Conservation (phyloP, 148 eudicot genomes). For the Vaccinium vitisidaea region DNA sequence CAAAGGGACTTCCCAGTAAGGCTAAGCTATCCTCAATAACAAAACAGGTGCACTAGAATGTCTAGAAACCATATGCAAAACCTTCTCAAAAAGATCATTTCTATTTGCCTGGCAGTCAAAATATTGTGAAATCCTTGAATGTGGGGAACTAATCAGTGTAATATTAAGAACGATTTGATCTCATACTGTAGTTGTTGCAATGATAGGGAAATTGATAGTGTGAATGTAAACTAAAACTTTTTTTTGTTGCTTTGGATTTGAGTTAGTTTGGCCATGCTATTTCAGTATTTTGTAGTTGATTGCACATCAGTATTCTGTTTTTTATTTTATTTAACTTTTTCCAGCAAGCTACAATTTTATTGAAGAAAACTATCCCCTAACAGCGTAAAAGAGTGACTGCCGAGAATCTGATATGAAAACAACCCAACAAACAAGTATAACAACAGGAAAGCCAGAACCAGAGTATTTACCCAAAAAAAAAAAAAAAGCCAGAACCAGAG, state of each 20-base stretch:
- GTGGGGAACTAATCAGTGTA: background rate
- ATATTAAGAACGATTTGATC: background rate
- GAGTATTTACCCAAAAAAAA: too few relatives aligned
- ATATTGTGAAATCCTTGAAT: constrained; percentile 2
- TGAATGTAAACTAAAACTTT: background rate
- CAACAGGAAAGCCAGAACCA: too few relatives aligned
- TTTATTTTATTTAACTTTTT: background rate
- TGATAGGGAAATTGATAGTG: background rate
- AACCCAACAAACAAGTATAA: background rate
- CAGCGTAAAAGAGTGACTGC: background rate
- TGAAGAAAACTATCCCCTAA: background rate
- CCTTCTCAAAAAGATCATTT: background rate
- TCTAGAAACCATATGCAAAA: background rate
- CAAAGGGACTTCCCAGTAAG: background rate
- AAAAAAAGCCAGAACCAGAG: too few relatives aligned
- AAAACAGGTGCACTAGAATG: background rate
- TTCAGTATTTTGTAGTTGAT: background rate
- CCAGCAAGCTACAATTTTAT: background rate
- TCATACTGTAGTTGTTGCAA: background rate
- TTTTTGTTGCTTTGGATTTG: background rate
- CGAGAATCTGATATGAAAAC: background rate
- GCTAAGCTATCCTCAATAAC: background rate
- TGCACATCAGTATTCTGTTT: background rate
- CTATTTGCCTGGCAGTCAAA: background rate
- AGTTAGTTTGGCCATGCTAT: background rate